Evolutionary conservation across 176 grass and related monocot genomes (phyloP), one percentile per base, ranked within the genome.

Genomic region (Ananas comosus): DNA sequence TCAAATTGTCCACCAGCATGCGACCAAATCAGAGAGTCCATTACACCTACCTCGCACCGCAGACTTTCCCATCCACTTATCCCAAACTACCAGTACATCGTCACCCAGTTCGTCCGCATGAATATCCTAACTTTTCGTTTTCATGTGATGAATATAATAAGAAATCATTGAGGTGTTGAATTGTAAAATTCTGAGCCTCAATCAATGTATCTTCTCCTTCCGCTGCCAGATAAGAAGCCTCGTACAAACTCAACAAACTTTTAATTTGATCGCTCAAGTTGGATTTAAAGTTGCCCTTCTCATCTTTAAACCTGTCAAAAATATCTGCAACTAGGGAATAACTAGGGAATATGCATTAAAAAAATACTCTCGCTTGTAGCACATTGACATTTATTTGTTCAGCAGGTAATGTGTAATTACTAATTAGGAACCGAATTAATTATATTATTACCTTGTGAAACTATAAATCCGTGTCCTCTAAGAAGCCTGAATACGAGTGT

Each of bases 401-500:
- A 19, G 59, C 29, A 33, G 5, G 3, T 1, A 24, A 24, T 24
- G 23, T 4, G 29, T 4, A 33, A 33, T 4, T 33, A 33, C 4
- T 7, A 42, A 42, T 42, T 42, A 7, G 4, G 33, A 42, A 7
- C 33, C 33, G 1, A 42, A 42, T 42, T 42, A 42, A 6, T 42
- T 27, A 27, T 23, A 27, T 27, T 42, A 72, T 23, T 65, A 83
- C 80, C 80, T 83, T 72, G 11, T 1, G 54, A 64, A 57, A 77
- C 68, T 49, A 7, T 2, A 54, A 83, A 72, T n/a, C 61, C 74
- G 52, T 77, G 59, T 18, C 25, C 51, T 70, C 73, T 77, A 3
- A 77, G 61, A 11, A 83, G 5, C n/a, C 80, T 66, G 12, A 82
- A 76, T 7, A 72, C n/a, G 3, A 81, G 64, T 10, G 79, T 22